phyloP scores from a whole-genome alignment of 2,329 filamentous ascomycete species.

The Xylariomycetidae sp. region DNA sequence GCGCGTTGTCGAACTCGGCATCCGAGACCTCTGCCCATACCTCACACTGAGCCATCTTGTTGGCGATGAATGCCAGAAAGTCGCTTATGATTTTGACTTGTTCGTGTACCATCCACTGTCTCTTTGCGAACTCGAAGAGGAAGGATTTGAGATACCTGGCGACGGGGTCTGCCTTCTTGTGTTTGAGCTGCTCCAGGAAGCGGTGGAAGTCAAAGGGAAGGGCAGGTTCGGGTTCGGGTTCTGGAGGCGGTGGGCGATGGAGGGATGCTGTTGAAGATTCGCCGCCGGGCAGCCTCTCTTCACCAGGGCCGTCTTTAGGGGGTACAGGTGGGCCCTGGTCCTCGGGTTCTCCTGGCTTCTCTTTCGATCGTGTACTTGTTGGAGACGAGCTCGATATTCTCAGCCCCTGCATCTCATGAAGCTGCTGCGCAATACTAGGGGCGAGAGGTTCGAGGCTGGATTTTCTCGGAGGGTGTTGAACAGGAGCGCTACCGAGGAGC shows the following conservation, averaged over 20 bases:
- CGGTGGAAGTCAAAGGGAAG: slow-evolving; percentile 96
- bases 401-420: slow-evolving; percentile 43
- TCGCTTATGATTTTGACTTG: slow-evolving; percentile 98
- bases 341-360: slow-evolving; percentile 29
- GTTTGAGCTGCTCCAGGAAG: slow-evolving; percentile 90
- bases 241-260: slow-evolving; percentile 64
- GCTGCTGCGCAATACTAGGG: slow-evolving; percentile 42
- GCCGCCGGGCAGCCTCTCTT: slow-evolving; percentile 28
- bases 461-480: slow-evolving; percentile 73
- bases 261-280: slow-evolving; percentile 42
- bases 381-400: slow-evolving; percentile 36
- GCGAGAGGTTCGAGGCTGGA: slow-evolving; percentile 78
- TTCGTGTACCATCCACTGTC: slow-evolving; percentile 99
- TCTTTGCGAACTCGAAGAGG: slow-evolving; percentile 88
- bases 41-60: slow-evolving; percentile 97
- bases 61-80: slow-evolving; percentile 92
- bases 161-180: slow-evolving; percentile 96
- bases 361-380: slow-evolving; percentile 31
- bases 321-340: slow-evolving; percentile 54
- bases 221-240: slow-evolving; percentile 73
- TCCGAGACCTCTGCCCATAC: slow-evolving; percentile 96
- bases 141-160: slow-evolving; percentile 95
- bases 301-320: slow-evolving; percentile 52
- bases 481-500: slow-evolving; percentile 57
- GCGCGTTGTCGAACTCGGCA: slow-evolving; percentile 95